phyloP scores from a whole-genome alignment of 2,329 filamentous ascomycete genomes.

The Fusarium devonianum region DNA sequence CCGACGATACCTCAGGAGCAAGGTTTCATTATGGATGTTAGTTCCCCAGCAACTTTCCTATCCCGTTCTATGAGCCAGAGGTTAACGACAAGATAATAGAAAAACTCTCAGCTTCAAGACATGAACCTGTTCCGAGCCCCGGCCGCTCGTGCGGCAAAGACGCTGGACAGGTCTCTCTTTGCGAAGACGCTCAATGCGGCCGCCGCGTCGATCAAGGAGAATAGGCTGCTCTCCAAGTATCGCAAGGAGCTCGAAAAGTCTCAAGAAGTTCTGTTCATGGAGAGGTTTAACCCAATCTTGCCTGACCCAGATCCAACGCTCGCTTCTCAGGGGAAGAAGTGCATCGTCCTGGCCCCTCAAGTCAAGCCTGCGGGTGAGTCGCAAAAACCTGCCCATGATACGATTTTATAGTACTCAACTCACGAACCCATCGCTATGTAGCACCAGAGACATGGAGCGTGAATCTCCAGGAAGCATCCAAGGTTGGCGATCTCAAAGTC shows the following conservation, averaged over 20 bases:
- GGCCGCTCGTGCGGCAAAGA: slow-evolving; percentile 76
- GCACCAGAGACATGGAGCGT: slow-evolving; percentile 76
- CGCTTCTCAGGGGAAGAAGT: slow-evolving; percentile 65
- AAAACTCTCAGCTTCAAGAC: slow-evolving; percentile 45
- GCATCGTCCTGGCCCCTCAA: slow-evolving; percentile 64
- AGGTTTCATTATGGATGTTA: slow-evolving; percentile 46
- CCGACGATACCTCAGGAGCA: slow-evolving; percentile 31
- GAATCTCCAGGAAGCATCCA: slow-evolving; percentile 71
- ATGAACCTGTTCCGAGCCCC: slow-evolving; percentile 78
- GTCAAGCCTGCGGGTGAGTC: slow-evolving; percentile 61
- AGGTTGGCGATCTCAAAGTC: slow-evolving; percentile 72
- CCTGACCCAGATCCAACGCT: slow-evolving; percentile 66
- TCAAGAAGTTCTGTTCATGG: slow-evolving; percentile 69
- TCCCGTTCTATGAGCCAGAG: not conserved
- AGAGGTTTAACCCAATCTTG: slow-evolving; percentile 69
- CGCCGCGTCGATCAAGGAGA: slow-evolving; percentile 79
- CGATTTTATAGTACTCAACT: slow-evolving; percentile 2
- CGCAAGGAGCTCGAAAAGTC: slow-evolving; percentile 70
- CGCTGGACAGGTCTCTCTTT: slow-evolving; percentile 86
- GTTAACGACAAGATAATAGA: slow-evolving; percentile 23
- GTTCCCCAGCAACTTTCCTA: slow-evolving; percentile 18
- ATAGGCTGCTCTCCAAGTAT: slow-evolving; percentile 75
- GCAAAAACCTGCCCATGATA: not conserved
- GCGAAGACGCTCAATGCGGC: slow-evolving; percentile 76
- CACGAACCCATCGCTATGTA: slow-evolving; percentile 36